These are phyloP conservation scores for Vicia faba DNA, from an alignment of 306 rosid genomes.

Conservation along the genomic window DNA sequence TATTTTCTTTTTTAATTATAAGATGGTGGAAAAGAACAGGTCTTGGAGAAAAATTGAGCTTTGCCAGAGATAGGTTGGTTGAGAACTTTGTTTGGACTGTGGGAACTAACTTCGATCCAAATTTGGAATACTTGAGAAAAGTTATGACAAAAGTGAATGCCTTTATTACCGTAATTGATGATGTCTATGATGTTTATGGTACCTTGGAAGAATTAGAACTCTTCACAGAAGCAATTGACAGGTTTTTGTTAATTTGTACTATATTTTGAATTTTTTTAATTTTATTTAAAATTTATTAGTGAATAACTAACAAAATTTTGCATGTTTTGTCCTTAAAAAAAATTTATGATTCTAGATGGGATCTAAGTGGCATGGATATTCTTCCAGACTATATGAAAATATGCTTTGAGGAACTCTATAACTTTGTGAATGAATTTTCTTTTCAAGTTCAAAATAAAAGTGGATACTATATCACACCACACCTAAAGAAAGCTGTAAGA, in stretches of 20 bases:
- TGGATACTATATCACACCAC: not conserved
- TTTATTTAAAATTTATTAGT: not conserved
- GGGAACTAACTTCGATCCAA: not conserved
- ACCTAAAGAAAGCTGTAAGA: not conserved
- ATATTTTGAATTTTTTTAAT: not conserved
- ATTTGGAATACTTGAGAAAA: not conserved
- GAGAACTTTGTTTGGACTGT: conserved; percentile 4
- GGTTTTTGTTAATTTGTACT: not conserved
- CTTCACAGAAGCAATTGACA: conserved; percentile 1
- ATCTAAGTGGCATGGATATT: not conserved
- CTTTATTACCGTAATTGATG: not conserved
- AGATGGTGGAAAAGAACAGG: conserved; percentile 1
- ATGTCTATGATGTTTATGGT: not conserved
- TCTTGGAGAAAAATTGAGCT: not conserved
- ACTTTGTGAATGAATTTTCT: not conserved
- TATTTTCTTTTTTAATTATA: not conserved
- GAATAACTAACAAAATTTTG: not conserved
- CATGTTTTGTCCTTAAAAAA: too few species aligned
- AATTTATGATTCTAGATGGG: conserved; percentile 4
- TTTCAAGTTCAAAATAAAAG: not conserved
- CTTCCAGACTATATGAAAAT: conserved; percentile 16
- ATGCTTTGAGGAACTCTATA: not conserved
- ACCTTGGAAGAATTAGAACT: not conserved
- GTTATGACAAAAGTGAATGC: not conserved
- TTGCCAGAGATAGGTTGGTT: not conserved